Conservation (phyloP, 2,329 filamentous ascomycete species). For the Hypoxylon sp. region DNA sequence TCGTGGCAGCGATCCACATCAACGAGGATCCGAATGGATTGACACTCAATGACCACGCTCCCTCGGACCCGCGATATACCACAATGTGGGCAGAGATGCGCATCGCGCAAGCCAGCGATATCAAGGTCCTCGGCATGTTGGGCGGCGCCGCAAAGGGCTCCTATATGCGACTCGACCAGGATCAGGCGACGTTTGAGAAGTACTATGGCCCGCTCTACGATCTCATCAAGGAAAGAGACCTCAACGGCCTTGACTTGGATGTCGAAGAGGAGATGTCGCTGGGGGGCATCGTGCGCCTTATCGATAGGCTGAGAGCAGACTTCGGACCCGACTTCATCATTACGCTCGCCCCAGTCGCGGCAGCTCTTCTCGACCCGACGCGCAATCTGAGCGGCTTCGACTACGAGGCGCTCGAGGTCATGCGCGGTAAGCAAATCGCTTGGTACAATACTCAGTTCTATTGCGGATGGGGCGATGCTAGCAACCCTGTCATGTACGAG, state of each 20-base stretch:
- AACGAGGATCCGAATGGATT: constrained; percentile 76
- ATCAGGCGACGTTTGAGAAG: constrained; percentile 71
- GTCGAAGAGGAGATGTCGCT: constrained; percentile 82
- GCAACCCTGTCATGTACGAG: constrained; percentile 64
- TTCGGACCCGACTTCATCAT: constrained; percentile 79
- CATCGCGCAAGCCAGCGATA: constrained; percentile 76
- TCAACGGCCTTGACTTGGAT: constrained; percentile 80
- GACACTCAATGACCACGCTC: constrained; percentile 81
- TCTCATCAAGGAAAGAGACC: constrained; percentile 69
- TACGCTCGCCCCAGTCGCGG: constrained; percentile 83
- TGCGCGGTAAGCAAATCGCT: constrained; percentile 73
- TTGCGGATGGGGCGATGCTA: constrained; percentile 82
- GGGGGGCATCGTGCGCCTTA: constrained; percentile 71
- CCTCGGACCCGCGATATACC: constrained; percentile 72
- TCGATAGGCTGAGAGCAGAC: constrained; percentile 75
- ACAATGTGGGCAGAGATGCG: constrained; percentile 80
- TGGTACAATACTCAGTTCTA: constrained; percentile 92
- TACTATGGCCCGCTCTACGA: constrained; percentile 77
- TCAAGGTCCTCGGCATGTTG: constrained; percentile 85
- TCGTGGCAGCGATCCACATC: constrained; percentile 83
- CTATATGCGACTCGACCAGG: constrained; percentile 69
- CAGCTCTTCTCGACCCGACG: constrained; percentile 74
- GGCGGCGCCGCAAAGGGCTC: constrained; percentile 83
- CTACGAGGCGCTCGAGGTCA: constrained; percentile 78
- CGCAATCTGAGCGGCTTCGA: constrained; percentile 81